Base-by-base conservation (phyloP, 129 eudicot species). In the Saposhnikovia divaricata region DNA sequence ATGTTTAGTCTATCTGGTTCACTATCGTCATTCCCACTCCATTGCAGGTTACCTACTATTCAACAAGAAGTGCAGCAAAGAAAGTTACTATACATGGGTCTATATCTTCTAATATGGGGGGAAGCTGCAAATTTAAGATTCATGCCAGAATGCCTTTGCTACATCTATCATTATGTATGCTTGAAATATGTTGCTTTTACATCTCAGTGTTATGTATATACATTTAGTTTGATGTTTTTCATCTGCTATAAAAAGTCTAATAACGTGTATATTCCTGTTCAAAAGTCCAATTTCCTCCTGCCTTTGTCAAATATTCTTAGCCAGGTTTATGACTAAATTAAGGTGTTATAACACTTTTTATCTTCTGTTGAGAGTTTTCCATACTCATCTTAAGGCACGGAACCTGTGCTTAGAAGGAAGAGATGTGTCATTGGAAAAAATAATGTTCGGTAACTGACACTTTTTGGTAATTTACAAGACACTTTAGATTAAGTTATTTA, bases 381-480 rank as follows among this genome's bases (percentile, higher is more conserved):
- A 40, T 72, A 40, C 25, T n/a, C n/a, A n/a, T 51, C 7, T 51
- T 39, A 9, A 39, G 10, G 14, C 48, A 72, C 31, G 44, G 48
- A 72, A 72, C 40, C 25, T 74, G 40, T 74, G 46, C 78, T 28
- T 44, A 75, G 79, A 47, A 47, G 66, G 25, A 53, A 14, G 79
- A 42, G 47, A 21, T 72, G 47, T 37, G 16, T 69, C 1, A 69
- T 69, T 61, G 70, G 70, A 0, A 25, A 59, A 23, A 5, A 5
- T 14, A 11, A n/a, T 23, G 13, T 39, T 70, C 34, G 23, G 4
- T 71, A 40, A 40, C 7, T 18, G 48, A 40, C 15, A 40, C 16
- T 40, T 40, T 13, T 28, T 39, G 14, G 19, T 72, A n/a, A 72
- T 72, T 40, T 39, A 16, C 5, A 0, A 37, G 2, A 15, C 10